A percentile compares a stretch with the other conserved stretches of the same genome.
Evolutionary conservation across 768 basidiomycete genomes (phyloP).

Genomic region (Boletus insuetus): DNA sequence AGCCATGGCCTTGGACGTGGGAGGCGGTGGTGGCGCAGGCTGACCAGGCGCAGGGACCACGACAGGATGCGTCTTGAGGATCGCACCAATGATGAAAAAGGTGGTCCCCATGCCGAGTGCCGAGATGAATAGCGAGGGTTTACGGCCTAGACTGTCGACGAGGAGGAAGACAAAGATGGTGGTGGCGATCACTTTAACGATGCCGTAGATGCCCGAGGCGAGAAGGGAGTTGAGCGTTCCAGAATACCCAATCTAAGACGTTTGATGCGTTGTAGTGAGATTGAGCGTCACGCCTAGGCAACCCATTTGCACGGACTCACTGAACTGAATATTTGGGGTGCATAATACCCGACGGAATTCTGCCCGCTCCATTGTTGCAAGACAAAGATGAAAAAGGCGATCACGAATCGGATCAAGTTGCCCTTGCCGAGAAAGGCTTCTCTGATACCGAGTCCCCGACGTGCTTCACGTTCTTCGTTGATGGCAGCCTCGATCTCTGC

Average conservation of each 20-base stretch:
- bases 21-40: slow-evolving; percentile 42
- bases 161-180: slow-evolving; percentile 63
- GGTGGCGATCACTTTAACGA: slow-evolving; percentile 69
- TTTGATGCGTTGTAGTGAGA: too few relatives aligned
- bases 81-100: slow-evolving; percentile 83
- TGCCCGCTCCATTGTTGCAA: slow-evolving; percentile 85
- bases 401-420: slow-evolving; percentile 79
- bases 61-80: slow-evolving; percentile 72
- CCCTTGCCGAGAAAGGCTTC: slow-evolving; percentile 82
- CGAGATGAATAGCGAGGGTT: slow-evolving; percentile 66
- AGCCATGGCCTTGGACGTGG: slow-evolving; percentile 74
- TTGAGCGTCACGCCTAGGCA: not conserved
- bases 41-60: slow-evolving; percentile 38
- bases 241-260: slow-evolving; percentile 62
- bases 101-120: slow-evolving; percentile 74
- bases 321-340: slow-evolving; percentile 69
- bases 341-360: slow-evolving; percentile 77
- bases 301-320: slow-evolving; percentile 27
- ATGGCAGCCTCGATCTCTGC: slow-evolving; percentile 84
- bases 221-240: slow-evolving; percentile 59
- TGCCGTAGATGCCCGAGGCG: slow-evolving; percentile 68
- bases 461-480: slow-evolving; percentile 64
- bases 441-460: slow-evolving; percentile 59
- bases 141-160: slow-evolving; percentile 68
- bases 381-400: slow-evolving; percentile 77